These are phyloP conservation scores for Phaeotremella fagi DNA, from an alignment of 768 basidiomycete genomes.

Conservation along the genomic window DNA sequence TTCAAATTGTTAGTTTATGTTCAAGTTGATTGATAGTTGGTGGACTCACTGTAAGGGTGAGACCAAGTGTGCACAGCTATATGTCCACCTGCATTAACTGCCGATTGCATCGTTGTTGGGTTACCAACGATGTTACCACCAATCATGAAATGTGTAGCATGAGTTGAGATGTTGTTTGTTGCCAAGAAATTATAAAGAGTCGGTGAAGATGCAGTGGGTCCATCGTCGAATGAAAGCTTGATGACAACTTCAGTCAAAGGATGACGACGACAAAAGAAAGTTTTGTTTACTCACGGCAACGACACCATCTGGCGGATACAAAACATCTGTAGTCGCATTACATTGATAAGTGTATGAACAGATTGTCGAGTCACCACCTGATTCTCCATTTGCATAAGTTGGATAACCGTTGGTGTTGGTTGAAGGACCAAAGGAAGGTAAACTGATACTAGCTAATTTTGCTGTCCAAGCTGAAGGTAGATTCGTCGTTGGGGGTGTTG, in stretches of 20 bases:
- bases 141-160: constrained; percentile 86
- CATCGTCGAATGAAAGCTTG: constrained; percentile 45
- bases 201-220: constrained; percentile 42
- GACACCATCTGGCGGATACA: constrained; percentile 69
- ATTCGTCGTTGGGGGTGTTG: constrained; percentile 53
- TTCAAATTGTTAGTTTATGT: background rate
- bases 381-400: constrained; percentile 40
- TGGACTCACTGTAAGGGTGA: constrained; percentile 46
- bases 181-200: constrained; percentile 63
- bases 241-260: background rate
- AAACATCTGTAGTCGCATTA: constrained; percentile 59
- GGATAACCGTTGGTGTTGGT: constrained; percentile 47
- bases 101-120: constrained; percentile 57
- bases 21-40: background rate
- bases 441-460: constrained; percentile 65
- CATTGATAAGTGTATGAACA: constrained; percentile 78
- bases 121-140: constrained; percentile 67
- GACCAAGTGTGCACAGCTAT: constrained; percentile 50
- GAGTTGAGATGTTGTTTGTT: constrained; percentile 53
- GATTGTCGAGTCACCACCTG: constrained; percentile 52
- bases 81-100: constrained; percentile 51
- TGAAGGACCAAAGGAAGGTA: constrained; percentile 60
- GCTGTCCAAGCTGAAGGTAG: constrained; percentile 68
- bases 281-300: constrained; percentile 49
- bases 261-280: background rate